Evolutionary conservation across 2,329 filamentous ascomycete species (phyloP).

Genomic region (Xylariaceae sp.): DNA sequence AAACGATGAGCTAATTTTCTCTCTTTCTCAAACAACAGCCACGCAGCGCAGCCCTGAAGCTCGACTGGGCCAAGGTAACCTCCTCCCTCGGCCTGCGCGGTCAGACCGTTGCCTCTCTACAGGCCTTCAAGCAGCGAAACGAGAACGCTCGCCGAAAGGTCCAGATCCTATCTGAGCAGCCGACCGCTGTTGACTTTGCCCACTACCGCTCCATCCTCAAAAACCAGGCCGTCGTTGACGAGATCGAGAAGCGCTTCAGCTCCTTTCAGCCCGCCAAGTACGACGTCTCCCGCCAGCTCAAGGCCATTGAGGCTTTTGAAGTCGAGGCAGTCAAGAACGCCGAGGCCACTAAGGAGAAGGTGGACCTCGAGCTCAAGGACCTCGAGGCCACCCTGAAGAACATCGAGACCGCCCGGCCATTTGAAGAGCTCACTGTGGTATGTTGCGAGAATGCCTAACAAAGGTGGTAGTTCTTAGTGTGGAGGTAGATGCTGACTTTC

Average conservation of each 20-base stretch:
- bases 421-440: conserved; percentile 97
- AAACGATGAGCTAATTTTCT: conserved; percentile 62
- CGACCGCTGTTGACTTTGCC: conserved; percentile 88
- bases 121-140: conserved; percentile 99
- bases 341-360: conserved; percentile 93
- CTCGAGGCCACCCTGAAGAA: conserved; percentile 94
- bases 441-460: conserved; percentile 51
- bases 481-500: conserved; percentile 25
- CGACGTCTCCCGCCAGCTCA: conserved; percentile 91
- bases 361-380: conserved; percentile 93
- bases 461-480: not conserved
- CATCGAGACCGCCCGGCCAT: conserved; percentile 93
- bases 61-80: conserved; percentile 98
- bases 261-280: conserved; percentile 92
- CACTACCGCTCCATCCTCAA: conserved; percentile 92
- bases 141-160: conserved; percentile 97
- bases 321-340: conserved; percentile 96
- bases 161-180: conserved; percentile 79
- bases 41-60: conserved; percentile 98
- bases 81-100: conserved; percentile 95
- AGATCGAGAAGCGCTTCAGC: conserved; percentile 96
- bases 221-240: conserved; percentile 93
- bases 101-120: conserved; percentile 88
- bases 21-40: conserved; percentile 52
- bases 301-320: conserved; percentile 98